phyloP scores from a whole-genome alignment of 2,329 filamentous ascomycete species.

The Aspergillus intermedius region DNA sequence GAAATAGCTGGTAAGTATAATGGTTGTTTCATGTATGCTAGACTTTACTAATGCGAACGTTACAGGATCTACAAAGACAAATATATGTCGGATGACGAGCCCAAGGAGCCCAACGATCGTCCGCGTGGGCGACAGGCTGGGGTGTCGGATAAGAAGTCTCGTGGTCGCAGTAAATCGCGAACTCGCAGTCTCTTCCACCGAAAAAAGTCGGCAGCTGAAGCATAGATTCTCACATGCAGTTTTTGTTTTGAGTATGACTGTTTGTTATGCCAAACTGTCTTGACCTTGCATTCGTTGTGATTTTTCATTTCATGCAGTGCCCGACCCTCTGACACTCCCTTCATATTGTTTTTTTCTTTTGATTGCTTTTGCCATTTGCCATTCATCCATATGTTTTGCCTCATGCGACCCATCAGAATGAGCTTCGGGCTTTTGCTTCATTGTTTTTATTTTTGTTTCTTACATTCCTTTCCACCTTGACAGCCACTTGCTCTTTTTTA shows the following conservation, averaged over 20 bases:
- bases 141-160: constrained; percentile 56
- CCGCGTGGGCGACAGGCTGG: constrained; percentile 31
- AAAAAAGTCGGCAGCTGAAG: constrained; percentile 41
- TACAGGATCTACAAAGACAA: constrained; percentile 92
- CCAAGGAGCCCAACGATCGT: constrained; percentile 36
- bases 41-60: constrained; percentile 6
- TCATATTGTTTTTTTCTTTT: neutral
- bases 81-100: constrained; percentile 64
- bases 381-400: neutral
- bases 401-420: neutral
- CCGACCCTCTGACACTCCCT: neutral
- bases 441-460: constrained; percentile 2
- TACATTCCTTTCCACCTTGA: neutral
- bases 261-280: neutral
- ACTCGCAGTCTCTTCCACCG: constrained; percentile 66
- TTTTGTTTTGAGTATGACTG: constrained; percentile 3
- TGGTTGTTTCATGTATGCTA: constrained; percentile 2
- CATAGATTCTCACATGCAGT: constrained; percentile 12
- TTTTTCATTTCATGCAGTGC: constrained; percentile 12
- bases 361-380: neutral
- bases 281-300: constrained; percentile 1
- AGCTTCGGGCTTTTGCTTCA: constrained; percentile 5
- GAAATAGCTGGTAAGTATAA: constrained; percentile 83
- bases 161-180: constrained; percentile 71
- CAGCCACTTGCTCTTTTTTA: constrained; percentile 5